These are phyloP conservation scores for Melanopsichium pennsylvanicum DNA, from an alignment of 1,284 basidiomycete genomes.

Conservation along the genomic window DNA sequence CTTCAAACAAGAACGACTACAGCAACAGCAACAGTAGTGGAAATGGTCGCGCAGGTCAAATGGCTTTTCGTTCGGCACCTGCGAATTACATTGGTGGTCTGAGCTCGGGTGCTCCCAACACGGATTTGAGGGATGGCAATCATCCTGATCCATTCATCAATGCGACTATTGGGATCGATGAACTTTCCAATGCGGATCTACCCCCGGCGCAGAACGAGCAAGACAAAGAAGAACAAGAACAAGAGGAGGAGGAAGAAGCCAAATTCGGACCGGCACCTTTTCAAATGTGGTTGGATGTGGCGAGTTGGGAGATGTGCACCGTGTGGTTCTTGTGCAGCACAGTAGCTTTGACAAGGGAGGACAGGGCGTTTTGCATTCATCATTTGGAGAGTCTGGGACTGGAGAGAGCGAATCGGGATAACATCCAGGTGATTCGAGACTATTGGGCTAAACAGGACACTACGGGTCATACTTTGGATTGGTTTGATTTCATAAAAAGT, in stretches of 20 bases:
- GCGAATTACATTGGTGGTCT: slow-evolving; percentile 35
- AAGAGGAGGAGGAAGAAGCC: not conserved
- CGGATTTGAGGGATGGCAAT: slow-evolving; percentile 16
- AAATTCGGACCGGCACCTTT: slow-evolving; percentile 23
- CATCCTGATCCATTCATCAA: slow-evolving; percentile 20
- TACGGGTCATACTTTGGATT: slow-evolving; percentile 42
- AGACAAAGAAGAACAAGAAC: not conserved
- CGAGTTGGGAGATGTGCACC: slow-evolving; percentile 52
- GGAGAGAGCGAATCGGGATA: slow-evolving; percentile 47
- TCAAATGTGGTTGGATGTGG: slow-evolving; percentile 44
- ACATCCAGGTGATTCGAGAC: slow-evolving; percentile 39
- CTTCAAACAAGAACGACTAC: too few species aligned
- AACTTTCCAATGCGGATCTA: too few species aligned
- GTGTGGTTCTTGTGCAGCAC: slow-evolving; percentile 51
- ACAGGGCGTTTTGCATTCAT: slow-evolving; percentile 37
- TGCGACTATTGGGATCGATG: slow-evolving; percentile 6
- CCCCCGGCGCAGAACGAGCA: too few species aligned
- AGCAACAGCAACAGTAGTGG: not conserved
- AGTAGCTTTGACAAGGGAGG: slow-evolving; percentile 30
- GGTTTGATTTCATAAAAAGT: slow-evolving; percentile 43
- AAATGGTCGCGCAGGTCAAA: too few species aligned
- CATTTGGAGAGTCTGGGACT: slow-evolving; percentile 43
- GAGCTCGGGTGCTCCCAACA: not conserved
- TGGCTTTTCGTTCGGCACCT: not conserved
- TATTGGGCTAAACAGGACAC: slow-evolving; percentile 44